phyloP scores from a whole-genome alignment of 257 asterid species.

The Jacaranda copaia region DNA sequence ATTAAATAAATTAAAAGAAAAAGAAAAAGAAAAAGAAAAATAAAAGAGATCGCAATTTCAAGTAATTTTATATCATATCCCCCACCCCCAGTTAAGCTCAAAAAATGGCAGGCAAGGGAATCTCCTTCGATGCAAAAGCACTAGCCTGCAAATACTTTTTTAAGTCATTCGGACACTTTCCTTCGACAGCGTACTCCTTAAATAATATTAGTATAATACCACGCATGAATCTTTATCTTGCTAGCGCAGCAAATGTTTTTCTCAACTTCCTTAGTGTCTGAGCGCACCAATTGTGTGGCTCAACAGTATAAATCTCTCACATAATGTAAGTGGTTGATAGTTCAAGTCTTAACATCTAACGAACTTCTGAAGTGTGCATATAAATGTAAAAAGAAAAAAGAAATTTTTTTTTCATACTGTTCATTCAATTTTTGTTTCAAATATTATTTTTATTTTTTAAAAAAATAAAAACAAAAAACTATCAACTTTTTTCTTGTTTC shows the following conservation, averaged over 20 bases:
- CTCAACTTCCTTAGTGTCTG: neutral
- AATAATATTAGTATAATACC: neutral
- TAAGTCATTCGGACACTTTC: neutral
- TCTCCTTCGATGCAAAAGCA: conserved; percentile 27
- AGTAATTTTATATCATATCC: conserved; percentile 2
- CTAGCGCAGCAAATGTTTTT: conserved; percentile 26
- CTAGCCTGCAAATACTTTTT: neutral
- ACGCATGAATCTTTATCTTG: conserved; percentile 4
- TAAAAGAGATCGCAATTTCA: neutral
- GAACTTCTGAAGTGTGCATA: too few species aligned
- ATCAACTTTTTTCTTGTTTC: too few species aligned
- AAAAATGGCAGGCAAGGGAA: conserved; percentile 20
- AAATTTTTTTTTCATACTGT: too few species aligned
- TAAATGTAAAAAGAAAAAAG: too few species aligned
- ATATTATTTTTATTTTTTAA: too few species aligned
- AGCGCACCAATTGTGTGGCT: too few species aligned
- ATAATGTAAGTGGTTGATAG: too few species aligned
- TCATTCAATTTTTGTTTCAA: too few species aligned
- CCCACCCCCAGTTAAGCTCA: neutral
- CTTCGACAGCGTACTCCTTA: neutral
- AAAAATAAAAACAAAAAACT: too few species aligned
- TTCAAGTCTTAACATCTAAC: too few species aligned
- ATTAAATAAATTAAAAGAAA: neutral
- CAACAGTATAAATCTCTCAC: too few species aligned
- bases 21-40: neutral